Evolutionary conservation across 73 alveolate species (phyloP).

Genomic region (Paraurostyla sp.): DNA sequence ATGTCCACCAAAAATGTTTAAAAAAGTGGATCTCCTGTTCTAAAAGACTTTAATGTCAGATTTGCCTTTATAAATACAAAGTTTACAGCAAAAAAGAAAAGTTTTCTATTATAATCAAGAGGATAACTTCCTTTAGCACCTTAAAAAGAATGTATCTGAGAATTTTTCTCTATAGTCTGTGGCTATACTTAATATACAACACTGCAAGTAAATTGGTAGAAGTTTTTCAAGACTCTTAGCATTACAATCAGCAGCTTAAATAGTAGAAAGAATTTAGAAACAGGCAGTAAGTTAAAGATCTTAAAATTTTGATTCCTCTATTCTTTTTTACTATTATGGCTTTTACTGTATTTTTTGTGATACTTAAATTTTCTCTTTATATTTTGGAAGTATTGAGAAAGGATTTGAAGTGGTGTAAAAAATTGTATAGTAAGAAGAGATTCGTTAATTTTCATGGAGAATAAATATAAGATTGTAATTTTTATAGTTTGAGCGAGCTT

Average conservation of each 20-base stretch:
- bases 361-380: background rate
- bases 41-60: background rate
- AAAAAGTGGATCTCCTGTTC: background rate
- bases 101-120: background rate
- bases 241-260: background rate
- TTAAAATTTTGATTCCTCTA: background rate
- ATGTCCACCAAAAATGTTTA: slow-evolving; percentile 3
- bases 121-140: background rate
- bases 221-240: background rate
- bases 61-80: background rate
- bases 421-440: too few relatives aligned
- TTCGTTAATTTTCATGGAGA: too few relatives aligned
- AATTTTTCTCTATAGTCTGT: background rate
- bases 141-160: background rate
- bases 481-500: too few relatives aligned
- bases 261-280: background rate
- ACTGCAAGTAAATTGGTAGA: background rate
- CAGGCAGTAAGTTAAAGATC: background rate
- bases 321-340: background rate
- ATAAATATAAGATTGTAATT: too few relatives aligned
- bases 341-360: background rate
- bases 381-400: background rate
- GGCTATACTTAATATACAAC: background rate
- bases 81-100: background rate
- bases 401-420: background rate